Percentiles rank a stretch among this genome's conserved stretches.
Conservation (phyloP, 192 early-diverging fungal species). For the Entomortierella lignicola region DNA sequence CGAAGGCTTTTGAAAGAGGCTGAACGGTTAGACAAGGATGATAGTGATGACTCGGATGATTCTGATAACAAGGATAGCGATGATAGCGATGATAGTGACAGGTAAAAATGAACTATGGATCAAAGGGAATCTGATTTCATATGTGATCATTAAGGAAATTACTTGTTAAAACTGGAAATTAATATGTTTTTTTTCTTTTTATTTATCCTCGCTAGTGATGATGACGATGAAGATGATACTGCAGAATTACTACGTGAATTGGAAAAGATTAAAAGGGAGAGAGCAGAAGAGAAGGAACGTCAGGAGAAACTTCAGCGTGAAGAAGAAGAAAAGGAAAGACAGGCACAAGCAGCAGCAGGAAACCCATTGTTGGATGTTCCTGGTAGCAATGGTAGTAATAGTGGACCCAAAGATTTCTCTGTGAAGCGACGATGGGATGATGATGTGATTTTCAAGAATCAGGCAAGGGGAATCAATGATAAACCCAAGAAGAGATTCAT, state of each 20-base stretch:
- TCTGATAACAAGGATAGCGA: slow-evolving; percentile 63
- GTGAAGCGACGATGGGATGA: slow-evolving; percentile 98
- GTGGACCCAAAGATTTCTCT: slow-evolving; percentile 69
- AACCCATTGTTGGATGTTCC: slow-evolving; percentile 85
- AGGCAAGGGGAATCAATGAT: slow-evolving; percentile 87
- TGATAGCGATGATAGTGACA: slow-evolving; percentile 55
- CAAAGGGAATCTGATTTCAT: too few relatives aligned
- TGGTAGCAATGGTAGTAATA: slow-evolving; percentile 11
- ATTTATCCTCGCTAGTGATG: slow-evolving; percentile 54
- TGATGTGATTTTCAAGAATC: slow-evolving; percentile 98
- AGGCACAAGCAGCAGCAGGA: slow-evolving; percentile 74
- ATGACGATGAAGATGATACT: slow-evolving; percentile 92
- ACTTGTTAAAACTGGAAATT: not conserved
- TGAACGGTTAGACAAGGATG: slow-evolving; percentile 66
- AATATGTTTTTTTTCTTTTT: slow-evolving; percentile 3
- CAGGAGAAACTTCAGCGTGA: slow-evolving; percentile 66
- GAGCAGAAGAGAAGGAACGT: slow-evolving; percentile 91
- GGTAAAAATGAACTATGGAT: slow-evolving; percentile 11
- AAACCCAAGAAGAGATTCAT: slow-evolving; percentile 95
- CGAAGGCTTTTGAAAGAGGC: slow-evolving; percentile 59
- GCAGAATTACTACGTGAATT: slow-evolving; percentile 84
- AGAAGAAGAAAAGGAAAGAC: slow-evolving; percentile 65
- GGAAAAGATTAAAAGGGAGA: slow-evolving; percentile 93
- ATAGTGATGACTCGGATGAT: slow-evolving; percentile 67
- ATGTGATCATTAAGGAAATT: not conserved